phyloP scores from a whole-genome alignment of 176 grass and related monocot genomes.

The Carex pumila region DNA sequence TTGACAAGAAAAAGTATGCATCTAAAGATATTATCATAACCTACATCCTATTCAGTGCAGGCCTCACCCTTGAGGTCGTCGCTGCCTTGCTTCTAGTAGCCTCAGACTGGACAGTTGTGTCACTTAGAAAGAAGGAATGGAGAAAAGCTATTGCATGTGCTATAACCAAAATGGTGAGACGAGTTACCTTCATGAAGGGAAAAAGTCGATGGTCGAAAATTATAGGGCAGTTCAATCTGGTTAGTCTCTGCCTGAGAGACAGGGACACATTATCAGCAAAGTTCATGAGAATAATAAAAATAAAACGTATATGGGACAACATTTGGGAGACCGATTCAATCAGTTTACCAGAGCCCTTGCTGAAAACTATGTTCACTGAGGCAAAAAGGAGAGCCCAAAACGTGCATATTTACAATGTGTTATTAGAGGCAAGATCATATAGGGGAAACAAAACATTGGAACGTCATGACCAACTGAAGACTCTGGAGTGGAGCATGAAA shows the following conservation, averaged over 20 bases:
- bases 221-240: too few species aligned
- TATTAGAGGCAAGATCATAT: not conserved
- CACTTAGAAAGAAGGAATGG: not conserved
- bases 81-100: not conserved
- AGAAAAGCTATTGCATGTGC: not conserved
- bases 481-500: not conserved
- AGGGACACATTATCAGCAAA: not conserved
- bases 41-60: slow-evolving; percentile 35
- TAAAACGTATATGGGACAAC: not conserved
- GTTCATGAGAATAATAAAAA: not conserved
- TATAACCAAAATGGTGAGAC: not conserved
- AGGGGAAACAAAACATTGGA: not conserved
- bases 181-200: too few species aligned
- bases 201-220: too few species aligned
- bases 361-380: slow-evolving; percentile 14
- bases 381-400: not conserved
- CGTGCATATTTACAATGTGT: not conserved
- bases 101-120: not conserved
- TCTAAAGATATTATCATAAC: slow-evolving; percentile 31
- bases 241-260: not conserved
- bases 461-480: not conserved
- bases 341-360: not conserved
- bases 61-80: not conserved
- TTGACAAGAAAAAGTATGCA: not conserved
- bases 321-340: not conserved